These are phyloP conservation scores for Mycena pura DNA, from an alignment of 768 basidiomycete genomes.

Conservation along the genomic window DNA sequence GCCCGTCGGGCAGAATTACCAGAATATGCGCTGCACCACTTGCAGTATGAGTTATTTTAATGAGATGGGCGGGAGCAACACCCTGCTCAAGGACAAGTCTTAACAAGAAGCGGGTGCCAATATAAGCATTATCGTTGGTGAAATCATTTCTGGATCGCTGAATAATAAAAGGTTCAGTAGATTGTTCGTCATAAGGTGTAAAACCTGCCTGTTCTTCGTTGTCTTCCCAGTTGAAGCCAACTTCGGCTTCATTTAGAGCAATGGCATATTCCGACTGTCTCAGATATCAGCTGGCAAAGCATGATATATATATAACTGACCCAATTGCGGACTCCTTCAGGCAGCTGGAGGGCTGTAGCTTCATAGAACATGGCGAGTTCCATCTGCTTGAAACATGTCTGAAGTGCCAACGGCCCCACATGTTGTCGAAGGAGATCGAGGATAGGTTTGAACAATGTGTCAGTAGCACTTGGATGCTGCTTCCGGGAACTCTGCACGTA, in stretches of 20 bases:
- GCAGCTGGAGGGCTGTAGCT: conserved; percentile 31
- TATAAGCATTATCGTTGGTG: conserved; percentile 35
- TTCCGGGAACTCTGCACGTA: conserved; percentile 30
- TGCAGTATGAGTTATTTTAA: conserved; percentile 31
- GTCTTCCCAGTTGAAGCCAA: conserved; percentile 28
- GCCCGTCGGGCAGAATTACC: conserved; percentile 30
- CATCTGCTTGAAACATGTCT: conserved; percentile 40
- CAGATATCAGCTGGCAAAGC: background rate
- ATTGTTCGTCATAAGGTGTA: background rate
- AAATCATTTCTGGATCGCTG: conserved; percentile 31
- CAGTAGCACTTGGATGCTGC: conserved; percentile 34
- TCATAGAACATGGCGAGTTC: conserved; percentile 36
- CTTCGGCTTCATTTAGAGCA: conserved; percentile 5
- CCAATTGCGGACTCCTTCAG: conserved; percentile 35
- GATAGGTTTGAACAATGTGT: conserved; percentile 34
- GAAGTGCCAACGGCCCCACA: conserved; percentile 39
- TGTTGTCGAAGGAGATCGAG: conserved; percentile 32
- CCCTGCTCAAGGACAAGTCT: conserved; percentile 27
- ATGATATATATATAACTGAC: conserved; percentile 24
- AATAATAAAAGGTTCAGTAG: too few species aligned
- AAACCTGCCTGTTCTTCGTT: conserved; percentile 21
- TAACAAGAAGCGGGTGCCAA: conserved; percentile 37
- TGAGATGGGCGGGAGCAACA: conserved; percentile 29
- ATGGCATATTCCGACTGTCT: conserved; percentile 30
- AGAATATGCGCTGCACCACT: conserved; percentile 33